These are phyloP conservation scores for Boletus coccyginus DNA, from an alignment of 768 basidiomycete genomes.

Conservation along the genomic window DNA sequence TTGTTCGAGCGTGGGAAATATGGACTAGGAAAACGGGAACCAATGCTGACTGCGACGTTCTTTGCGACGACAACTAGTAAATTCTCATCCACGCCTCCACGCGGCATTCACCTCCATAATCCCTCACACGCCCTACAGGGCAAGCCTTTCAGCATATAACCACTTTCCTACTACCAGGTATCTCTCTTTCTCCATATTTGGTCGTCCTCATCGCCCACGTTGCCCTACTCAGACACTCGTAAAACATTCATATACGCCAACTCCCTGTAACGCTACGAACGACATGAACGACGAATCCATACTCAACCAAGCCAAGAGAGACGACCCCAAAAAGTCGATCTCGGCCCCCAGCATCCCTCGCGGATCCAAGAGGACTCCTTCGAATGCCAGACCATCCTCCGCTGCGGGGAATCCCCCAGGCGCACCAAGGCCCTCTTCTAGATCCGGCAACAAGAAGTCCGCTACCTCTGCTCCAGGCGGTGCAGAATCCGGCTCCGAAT, in stretches of 20 bases:
- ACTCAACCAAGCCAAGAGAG: constrained; percentile 54
- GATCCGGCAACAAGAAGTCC: constrained; percentile 63
- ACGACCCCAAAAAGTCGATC: constrained; percentile 61
- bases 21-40: constrained; percentile 13
- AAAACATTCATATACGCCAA: constrained; percentile 41
- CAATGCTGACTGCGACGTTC: constrained; percentile 13
- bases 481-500: constrained; percentile 71
- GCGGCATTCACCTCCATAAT: constrained; percentile 55
- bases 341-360: constrained; percentile 48
- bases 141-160: constrained; percentile 58
- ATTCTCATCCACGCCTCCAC: constrained; percentile 48
- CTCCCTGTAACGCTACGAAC: constrained; percentile 61
- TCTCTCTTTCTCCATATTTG: constrained; percentile 11
- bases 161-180: constrained; percentile 49
- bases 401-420: constrained; percentile 42
- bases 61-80: constrained; percentile 43
- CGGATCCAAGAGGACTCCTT: constrained; percentile 56
- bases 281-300: constrained; percentile 83
- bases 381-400: constrained; percentile 42
- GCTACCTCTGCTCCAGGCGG: constrained; percentile 35
- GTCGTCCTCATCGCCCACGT: constrained; percentile 19
- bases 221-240: constrained; percentile 39
- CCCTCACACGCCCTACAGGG: constrained; percentile 88
- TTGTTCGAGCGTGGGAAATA: constrained; percentile 27
- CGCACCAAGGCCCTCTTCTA: constrained; percentile 58